These are phyloP conservation scores for Diaporthe vexans DNA, from an alignment of 2,329 filamentous ascomycete genomes.

Conservation along the genomic window DNA sequence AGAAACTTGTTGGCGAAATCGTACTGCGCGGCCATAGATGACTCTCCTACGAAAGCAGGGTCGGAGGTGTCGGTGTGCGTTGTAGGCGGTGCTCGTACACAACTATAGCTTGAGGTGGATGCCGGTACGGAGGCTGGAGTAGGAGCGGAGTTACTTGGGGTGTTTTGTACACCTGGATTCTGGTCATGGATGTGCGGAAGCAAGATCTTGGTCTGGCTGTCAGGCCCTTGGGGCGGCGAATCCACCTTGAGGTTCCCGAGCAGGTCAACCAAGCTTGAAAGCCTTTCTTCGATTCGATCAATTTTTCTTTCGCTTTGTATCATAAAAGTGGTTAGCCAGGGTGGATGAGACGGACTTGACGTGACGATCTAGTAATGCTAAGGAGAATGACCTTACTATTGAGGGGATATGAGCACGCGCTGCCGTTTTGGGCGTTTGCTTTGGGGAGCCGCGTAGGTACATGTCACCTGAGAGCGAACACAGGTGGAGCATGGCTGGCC, in stretches of 20 bases:
- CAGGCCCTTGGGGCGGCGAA: conserved; percentile 41
- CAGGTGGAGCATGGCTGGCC: conserved; percentile 55
- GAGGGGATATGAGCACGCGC: conserved; percentile 53
- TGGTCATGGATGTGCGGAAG: not conserved
- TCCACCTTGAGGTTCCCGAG: conserved; percentile 52
- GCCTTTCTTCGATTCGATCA: conserved; percentile 54
- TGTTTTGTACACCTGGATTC: not conserved
- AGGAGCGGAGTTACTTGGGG: conserved; percentile 1
- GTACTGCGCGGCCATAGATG: conserved; percentile 61
- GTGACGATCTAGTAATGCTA: not conserved
- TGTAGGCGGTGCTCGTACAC: conserved; percentile 22
- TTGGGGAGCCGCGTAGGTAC: conserved; percentile 50
- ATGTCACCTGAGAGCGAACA: conserved; percentile 54
- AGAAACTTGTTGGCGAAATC: conserved; percentile 62
- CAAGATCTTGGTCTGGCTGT: not conserved
- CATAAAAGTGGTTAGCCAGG: not conserved
- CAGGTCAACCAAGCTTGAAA: conserved; percentile 52
- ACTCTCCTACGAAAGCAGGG: conserved; percentile 59
- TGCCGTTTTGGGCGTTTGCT: conserved; percentile 53
- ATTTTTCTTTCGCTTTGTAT: conserved; percentile 54
- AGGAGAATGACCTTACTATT: conserved; percentile 50
- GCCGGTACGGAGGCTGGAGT: conserved; percentile 14
- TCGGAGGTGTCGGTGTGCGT: conserved; percentile 45
- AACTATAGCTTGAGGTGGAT: conserved; percentile 41
- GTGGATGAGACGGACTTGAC: not conserved